Conservation (phyloP, 1,139 yeast genomes). For the Taiozyma sp. region DNA sequence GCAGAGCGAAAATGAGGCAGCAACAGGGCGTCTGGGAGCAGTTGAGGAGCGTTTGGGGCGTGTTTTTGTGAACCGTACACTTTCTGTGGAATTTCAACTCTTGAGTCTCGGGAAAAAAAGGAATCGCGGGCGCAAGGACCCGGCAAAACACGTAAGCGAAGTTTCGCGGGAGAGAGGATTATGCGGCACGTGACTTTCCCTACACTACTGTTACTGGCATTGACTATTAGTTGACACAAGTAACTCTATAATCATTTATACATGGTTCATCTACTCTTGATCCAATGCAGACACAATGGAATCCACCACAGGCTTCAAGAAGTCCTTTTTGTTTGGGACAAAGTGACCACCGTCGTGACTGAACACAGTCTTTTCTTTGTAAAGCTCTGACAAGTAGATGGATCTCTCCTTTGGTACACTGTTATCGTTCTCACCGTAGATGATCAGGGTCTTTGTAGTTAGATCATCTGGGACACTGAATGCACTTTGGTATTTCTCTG, state of each 20-base stretch:
- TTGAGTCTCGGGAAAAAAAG: no score
- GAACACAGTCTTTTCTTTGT: slow-evolving; percentile 38
- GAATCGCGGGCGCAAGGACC: no score
- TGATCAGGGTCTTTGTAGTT: slow-evolving; percentile 30
- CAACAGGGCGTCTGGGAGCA: background rate
- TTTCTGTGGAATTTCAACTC: background rate
- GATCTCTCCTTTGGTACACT: slow-evolving; percentile 53
- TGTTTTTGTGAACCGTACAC: background rate
- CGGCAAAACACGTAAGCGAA: no score
- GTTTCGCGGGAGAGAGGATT: no score
- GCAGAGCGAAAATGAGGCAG: background rate
- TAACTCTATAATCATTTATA: background rate
- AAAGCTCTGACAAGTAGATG: slow-evolving; percentile 39
- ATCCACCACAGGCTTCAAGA: slow-evolving; percentile 37
- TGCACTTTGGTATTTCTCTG: slow-evolving; percentile 27
- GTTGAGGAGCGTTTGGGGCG: background rate
- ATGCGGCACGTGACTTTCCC: background rate
- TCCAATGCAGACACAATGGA: slow-evolving; percentile 19
- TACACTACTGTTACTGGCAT: background rate
- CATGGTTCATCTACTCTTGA: background rate
- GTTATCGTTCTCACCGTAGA: slow-evolving; percentile 42
- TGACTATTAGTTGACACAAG: no score
- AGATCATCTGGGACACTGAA: slow-evolving; percentile 28
- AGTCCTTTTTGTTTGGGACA: slow-evolving; percentile 69
- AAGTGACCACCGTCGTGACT: slow-evolving; percentile 85